phyloP scores from a whole-genome alignment of 2,329 filamentous ascomycete genomes.

The Fusarium subtropicale region DNA sequence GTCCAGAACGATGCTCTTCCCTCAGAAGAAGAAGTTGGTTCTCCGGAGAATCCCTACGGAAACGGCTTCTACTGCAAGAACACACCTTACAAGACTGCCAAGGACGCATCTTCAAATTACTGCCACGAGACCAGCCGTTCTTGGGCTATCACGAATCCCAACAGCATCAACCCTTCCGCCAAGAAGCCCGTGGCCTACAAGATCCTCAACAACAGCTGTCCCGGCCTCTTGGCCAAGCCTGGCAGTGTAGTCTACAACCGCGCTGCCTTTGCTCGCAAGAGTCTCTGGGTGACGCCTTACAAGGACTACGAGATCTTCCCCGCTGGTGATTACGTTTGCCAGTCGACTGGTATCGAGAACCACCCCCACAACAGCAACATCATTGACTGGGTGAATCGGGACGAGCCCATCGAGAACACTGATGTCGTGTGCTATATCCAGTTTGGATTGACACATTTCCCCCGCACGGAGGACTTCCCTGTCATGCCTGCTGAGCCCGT shows the following conservation, averaged over 20 bases:
- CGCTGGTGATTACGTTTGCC: slow-evolving; percentile 87
- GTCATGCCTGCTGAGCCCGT: slow-evolving; percentile 92
- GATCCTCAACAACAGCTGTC: slow-evolving; percentile 87
- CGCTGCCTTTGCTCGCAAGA: slow-evolving; percentile 79
- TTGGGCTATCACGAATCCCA: slow-evolving; percentile 91
- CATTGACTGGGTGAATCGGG: slow-evolving; percentile 81
- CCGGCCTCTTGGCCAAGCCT: slow-evolving; percentile 82
- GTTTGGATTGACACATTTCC: slow-evolving; percentile 91
- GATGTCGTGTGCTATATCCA: slow-evolving; percentile 95
- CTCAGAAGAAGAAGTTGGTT: slow-evolving; percentile 80
- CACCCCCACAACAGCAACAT: slow-evolving; percentile 72
- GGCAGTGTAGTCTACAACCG: slow-evolving; percentile 88
- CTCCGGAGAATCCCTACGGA: slow-evolving; percentile 84
- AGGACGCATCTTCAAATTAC: slow-evolving; percentile 79
- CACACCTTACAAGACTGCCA: slow-evolving; percentile 79
- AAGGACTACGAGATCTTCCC: slow-evolving; percentile 85
- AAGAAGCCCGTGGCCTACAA: slow-evolving; percentile 90
- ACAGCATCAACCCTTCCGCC: slow-evolving; percentile 83
- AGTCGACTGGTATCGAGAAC: slow-evolving; percentile 79
- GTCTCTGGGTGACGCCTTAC: slow-evolving; percentile 62
- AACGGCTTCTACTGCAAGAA: slow-evolving; percentile 91
- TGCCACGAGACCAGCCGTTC: slow-evolving; percentile 81
- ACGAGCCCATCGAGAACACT: slow-evolving; percentile 78
- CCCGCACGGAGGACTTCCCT: slow-evolving; percentile 89
- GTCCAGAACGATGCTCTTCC: slow-evolving; percentile 81